Percentiles rank a stretch among this genome's conserved stretches.
These are phyloP conservation scores for Clitoria ternatea DNA, from an alignment of 306 rosid species.

Conservation along the genomic window DNA sequence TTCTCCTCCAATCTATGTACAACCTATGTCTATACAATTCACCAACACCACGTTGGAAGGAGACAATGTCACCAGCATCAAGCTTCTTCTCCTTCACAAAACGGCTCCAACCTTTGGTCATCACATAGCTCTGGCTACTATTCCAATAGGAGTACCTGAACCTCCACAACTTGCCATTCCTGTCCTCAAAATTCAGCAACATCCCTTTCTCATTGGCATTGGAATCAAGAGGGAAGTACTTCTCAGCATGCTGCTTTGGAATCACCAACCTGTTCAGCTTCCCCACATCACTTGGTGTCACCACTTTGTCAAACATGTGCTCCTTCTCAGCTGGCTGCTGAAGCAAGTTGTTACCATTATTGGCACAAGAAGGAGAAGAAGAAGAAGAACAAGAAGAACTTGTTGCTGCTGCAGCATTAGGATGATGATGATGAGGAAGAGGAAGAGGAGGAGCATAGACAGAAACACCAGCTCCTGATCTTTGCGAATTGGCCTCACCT, in stretches of 20 bases:
- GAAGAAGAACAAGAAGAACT: too few relatives aligned
- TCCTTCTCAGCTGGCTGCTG: conserved; percentile 41
- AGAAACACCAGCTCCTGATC: not conserved
- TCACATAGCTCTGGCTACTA: conserved; percentile 91
- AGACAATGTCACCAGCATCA: conserved; percentile 80
- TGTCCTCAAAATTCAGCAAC: conserved; percentile 64
- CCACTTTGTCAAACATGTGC: conserved; percentile 88
- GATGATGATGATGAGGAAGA: not conserved
- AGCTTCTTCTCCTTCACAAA: conserved; percentile 86
- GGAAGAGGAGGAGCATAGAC: not conserved
- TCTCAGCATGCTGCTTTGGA: conserved; percentile 83
- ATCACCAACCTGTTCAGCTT: conserved; percentile 85
- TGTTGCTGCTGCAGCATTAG: not conserved
- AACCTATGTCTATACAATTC: conserved; percentile 48
- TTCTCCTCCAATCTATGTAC: conserved; percentile 72
- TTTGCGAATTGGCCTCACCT: conserved; percentile 21
- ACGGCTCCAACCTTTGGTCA: conserved; percentile 95
- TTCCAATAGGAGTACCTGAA: conserved; percentile 93
- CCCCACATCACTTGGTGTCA: conserved; percentile 90
- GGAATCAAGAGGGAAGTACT: conserved; percentile 73
- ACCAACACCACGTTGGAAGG: conserved; percentile 70
- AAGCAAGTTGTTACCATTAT: not conserved
- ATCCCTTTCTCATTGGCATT: conserved; percentile 72
- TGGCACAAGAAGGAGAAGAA: conserved; percentile 13
- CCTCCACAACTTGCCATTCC: conserved; percentile 71